A percentile compares a stretch with the other conserved stretches of the same genome.
phyloP scores from a whole-genome alignment of 768 basidiomycete genomes.

The Tephrocybe sp. region DNA sequence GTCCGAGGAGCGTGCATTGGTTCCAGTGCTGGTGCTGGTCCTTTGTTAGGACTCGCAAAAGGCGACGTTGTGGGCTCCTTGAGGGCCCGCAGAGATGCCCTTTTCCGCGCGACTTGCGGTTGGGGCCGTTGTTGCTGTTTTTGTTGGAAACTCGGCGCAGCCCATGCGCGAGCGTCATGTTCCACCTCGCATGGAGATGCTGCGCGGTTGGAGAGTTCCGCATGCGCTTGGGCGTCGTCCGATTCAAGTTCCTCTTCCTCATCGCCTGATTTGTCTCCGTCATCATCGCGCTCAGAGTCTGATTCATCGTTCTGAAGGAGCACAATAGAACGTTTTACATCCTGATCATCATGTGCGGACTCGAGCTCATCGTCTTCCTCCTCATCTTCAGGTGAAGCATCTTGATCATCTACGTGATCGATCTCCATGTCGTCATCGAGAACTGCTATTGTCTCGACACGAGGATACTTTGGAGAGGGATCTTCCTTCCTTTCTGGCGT shows the following conservation, averaged over 20 bases:
- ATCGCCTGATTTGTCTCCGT: no score
- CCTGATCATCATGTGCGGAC: not conserved
- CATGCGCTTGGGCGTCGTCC: conserved; percentile 14
- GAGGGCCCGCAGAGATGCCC: not conserved
- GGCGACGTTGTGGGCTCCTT: not conserved
- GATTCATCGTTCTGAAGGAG: no score
- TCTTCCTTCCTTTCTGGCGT: no score
- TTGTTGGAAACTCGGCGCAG: conserved; percentile 18
- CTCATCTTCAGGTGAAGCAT: not conserved
- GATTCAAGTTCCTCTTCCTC: conserved; percentile 7
- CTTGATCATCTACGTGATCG: not conserved
- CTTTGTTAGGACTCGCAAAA: no score
- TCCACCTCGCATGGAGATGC: conserved; percentile 1
- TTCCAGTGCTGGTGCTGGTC: no score
- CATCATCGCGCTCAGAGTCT: not conserved
- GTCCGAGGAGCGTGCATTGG: no score
- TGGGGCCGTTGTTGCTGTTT: no score
- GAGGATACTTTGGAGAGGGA: no score
- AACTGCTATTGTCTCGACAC: no score
- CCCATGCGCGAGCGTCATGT: conserved; percentile 19
- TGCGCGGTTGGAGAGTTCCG: not conserved
- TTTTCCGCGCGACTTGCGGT: not conserved
- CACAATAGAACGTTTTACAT: no score
- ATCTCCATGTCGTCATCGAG: no score
- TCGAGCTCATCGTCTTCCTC: not conserved